Evolutionary conservation across 805 yeast genomes (phyloP), one percentile per base, ranked within the genome.

Genomic region (Yarrowia bubula): DNA sequence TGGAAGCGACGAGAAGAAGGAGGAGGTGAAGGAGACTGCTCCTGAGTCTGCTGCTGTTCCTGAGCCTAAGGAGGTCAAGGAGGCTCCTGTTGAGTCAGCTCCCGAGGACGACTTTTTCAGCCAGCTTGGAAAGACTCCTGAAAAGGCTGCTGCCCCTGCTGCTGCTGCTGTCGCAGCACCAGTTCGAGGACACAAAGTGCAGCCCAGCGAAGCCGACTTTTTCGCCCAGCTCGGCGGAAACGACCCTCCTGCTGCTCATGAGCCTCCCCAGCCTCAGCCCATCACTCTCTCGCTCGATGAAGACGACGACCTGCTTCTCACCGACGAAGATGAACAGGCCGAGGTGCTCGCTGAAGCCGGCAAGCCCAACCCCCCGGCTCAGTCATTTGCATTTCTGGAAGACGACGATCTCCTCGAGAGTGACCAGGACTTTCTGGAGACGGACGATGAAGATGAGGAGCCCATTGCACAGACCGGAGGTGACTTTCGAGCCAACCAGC

Each of bases 231-330:
- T 60, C 11, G 63, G 41, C 11, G 42, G 41, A 10, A 32, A 50
- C 6, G 33, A 22, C 6, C 37, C 38, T 9, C 18, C 28, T 14
- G 17, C 66, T n/a, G 53, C 60, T 5, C 18, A 33, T n/a, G 38
- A 15, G 53, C 47, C 55, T 28, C 28, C 41, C n/a, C 37, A 17
- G 64, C 47, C 51, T 13, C 31, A 28, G 53, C 63, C 28, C n/a
- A 50, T 35, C 17, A 53, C 46, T 13, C 65, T 72, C 28, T 60
- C 72, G 0, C 72, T 72, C 42, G 57, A 71, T 38, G 75, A 72
- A 22, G 75, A 72, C 28, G 75, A 72, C 33, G 75, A 72, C 22
- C 73, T 71, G 33, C 66, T 71, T 18, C 68, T 72, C 14, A 58
- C 71, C 2, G 75, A 72, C 8, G 73, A 71, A 28, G 74, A 70